Evolutionary conservation across 352 stramenopile species (phyloP).

Genomic region (Pythium coloratum): DNA sequence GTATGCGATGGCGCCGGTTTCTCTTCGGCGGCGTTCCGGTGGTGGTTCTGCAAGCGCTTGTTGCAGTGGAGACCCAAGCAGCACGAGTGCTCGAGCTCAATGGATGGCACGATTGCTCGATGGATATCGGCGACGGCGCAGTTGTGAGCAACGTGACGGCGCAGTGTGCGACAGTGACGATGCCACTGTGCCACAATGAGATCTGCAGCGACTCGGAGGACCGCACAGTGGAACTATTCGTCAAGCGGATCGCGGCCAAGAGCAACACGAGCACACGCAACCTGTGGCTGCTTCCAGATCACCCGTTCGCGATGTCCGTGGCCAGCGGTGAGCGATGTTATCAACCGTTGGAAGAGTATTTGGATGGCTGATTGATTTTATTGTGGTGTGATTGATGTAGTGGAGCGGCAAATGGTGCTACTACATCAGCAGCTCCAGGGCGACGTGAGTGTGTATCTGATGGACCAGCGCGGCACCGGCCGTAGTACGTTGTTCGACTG

Average conservation of each 20-base stretch:
- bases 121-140: neutral
- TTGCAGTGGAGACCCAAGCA: neutral
- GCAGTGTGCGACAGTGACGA: conserved; percentile 25
- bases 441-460: conserved; percentile 29
- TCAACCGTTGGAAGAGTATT: neutral
- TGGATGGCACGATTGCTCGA: conserved; percentile 17
- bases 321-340: conserved; percentile 10
- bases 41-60: neutral
- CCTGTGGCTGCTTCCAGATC: conserved; percentile 26
- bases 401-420: conserved; percentile 22
- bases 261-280: conserved; percentile 18
- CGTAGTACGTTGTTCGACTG: conserved; percentile 30
- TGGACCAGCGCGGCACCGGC: conserved; percentile 33
- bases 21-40: neutral
- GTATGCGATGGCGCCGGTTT: neutral
- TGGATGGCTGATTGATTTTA: neutral
- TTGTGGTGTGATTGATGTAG: neutral
- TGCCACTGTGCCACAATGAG: conserved; percentile 27
- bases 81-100: conserved; percentile 6
- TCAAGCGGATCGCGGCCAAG: conserved; percentile 26
- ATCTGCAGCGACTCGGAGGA: conserved; percentile 18
- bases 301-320: conserved; percentile 15
- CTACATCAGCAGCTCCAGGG: conserved; percentile 25
- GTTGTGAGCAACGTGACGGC: conserved; percentile 1
- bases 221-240: conserved; percentile 26